Conservation (phyloP, 305 asterid genomes). For the Nicotiana rustica region DNA sequence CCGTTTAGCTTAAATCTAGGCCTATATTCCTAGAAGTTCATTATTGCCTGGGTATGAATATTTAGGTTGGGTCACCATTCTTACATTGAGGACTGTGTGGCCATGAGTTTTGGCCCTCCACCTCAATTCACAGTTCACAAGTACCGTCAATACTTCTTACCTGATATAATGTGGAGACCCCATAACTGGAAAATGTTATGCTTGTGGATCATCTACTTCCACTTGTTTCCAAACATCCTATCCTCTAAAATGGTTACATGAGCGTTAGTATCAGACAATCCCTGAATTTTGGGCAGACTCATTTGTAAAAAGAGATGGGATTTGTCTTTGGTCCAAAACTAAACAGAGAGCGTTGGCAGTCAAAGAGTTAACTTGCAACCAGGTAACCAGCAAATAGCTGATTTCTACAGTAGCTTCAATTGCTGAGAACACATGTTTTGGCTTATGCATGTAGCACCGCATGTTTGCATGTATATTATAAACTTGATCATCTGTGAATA, state of each 20-base stretch:
- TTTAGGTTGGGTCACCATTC: neutral
- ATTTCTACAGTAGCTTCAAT: neutral
- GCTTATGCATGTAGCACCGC: neutral
- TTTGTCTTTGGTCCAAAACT: neutral
- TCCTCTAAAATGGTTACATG: neutral
- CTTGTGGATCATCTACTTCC: neutral
- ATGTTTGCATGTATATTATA: neutral
- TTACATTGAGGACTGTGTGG: neutral
- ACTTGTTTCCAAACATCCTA: neutral
- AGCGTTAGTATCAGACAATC: neutral
- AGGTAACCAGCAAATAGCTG: slow-evolving; percentile 13
- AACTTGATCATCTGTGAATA: neutral
- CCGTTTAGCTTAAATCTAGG: neutral
- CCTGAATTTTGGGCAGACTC: neutral
- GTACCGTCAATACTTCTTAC: neutral
- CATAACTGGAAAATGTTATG: neutral
- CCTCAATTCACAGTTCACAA: neutral
- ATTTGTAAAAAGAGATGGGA: neutral
- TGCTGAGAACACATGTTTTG: neutral
- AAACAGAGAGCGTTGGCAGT: neutral
- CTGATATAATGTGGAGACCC: neutral
- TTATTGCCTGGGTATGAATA: neutral
- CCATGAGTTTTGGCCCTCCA: neutral
- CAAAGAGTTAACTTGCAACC: neutral
- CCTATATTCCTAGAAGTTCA: neutral